phyloP scores from a whole-genome alignment of 1,284 basidiomycete species.

The Austropuccinia psidii region DNA sequence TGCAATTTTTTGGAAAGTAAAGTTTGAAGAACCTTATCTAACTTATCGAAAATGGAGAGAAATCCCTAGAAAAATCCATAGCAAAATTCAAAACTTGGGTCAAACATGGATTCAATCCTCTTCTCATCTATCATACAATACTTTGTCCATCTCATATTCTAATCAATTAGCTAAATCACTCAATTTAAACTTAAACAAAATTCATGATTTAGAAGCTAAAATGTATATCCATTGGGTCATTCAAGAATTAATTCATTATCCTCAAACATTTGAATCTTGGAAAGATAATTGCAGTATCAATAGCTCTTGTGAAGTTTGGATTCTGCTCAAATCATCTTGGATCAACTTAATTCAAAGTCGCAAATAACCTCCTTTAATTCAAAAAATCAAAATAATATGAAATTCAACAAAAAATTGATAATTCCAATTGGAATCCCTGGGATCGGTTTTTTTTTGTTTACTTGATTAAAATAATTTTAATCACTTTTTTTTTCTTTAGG shows the following conservation, averaged over 20 bases:
- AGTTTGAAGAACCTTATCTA: constrained; percentile 97
- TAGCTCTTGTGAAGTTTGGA: background rate
- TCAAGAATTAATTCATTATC: constrained; percentile 10
- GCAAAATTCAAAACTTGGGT: background rate
- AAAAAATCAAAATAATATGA: background rate
- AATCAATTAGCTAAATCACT: background rate
- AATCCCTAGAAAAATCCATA: constrained; percentile 61
- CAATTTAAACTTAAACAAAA: constrained; percentile 24
- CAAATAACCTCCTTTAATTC: background rate
- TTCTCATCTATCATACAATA: background rate
- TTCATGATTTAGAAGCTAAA: constrained; percentile 12
- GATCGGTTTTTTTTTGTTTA: constrained; percentile 52
- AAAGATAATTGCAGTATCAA: constrained; percentile 6
- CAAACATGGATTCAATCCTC: too few species aligned
- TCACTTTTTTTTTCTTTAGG: background rate
- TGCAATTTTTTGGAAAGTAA: constrained; percentile 99
- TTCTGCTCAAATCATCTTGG: background rate
- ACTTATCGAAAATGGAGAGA: constrained; percentile 99
- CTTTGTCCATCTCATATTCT: background rate
- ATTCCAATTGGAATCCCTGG: constrained; percentile 86
- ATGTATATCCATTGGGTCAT: constrained; percentile 21
- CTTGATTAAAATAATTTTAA: too few species aligned
- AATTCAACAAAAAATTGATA: constrained; percentile 70
- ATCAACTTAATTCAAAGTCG: background rate
- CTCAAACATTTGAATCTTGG: constrained; percentile 21